A percentile compares a stretch with the other conserved stretches of the same genome.
Evolutionary conservation across 352 stramenopile genomes (phyloP).

Genomic region (Nothophytophthora sp.): DNA sequence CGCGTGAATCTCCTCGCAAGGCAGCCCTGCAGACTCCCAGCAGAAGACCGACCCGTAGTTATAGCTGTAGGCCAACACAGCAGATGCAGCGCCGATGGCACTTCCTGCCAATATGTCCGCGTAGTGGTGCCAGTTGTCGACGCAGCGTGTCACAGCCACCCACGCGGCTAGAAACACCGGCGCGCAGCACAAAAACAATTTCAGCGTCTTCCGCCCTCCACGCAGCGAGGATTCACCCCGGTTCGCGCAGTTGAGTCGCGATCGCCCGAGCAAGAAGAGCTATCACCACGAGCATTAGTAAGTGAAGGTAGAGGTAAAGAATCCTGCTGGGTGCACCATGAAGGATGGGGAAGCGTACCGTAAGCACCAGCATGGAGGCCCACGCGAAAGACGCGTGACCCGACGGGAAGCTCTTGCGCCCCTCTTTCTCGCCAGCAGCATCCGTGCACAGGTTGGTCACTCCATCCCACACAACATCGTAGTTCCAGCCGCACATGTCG

Average conservation of each 20-base stretch:
- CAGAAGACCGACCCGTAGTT: constrained; percentile 77
- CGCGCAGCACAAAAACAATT: constrained; percentile 68
- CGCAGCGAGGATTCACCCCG: constrained; percentile 50
- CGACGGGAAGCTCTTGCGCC: constrained; percentile 79
- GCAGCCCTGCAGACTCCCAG: constrained; percentile 55
- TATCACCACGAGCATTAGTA: constrained; percentile 1
- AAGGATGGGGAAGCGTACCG: constrained; percentile 30
- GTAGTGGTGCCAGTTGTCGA: constrained; percentile 90
- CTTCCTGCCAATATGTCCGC: constrained; percentile 71
- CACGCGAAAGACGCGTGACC: constrained; percentile 77
- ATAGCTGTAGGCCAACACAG: constrained; percentile 55
- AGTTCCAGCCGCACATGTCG: constrained; percentile 81
- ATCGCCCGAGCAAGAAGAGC: constrained; percentile 78
- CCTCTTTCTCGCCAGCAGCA: constrained; percentile 64
- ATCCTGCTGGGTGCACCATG: constrained; percentile 60
- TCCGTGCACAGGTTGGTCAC: constrained; percentile 73
- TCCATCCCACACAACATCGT: constrained; percentile 71
- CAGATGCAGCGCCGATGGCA: constrained; percentile 47
- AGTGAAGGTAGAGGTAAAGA: background rate
- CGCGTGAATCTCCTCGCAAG: constrained; percentile 51
- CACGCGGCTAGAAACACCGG: constrained; percentile 65
- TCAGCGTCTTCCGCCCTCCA: constrained; percentile 57
- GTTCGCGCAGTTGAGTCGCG: constrained; percentile 60
- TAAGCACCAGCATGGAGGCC: constrained; percentile 75
- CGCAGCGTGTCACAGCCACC: constrained; percentile 71